A percentile compares a stretch with the other conserved stretches of the same genome.
Conservation (phyloP, 164 flowering plant genomes). For the Litsea cubeba region DNA sequence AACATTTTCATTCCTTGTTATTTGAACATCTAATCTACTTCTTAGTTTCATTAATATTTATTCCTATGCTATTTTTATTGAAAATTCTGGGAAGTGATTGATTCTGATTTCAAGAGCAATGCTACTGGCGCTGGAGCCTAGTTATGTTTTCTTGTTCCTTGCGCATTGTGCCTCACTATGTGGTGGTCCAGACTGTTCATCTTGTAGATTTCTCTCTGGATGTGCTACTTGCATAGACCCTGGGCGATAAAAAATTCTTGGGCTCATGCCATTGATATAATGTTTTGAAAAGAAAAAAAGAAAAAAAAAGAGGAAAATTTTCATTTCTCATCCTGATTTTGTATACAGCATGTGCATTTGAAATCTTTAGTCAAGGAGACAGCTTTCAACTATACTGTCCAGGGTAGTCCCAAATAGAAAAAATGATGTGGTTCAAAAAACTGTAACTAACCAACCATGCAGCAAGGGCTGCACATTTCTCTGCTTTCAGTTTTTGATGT, state of each 20-base stretch:
- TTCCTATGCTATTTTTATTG: neutral
- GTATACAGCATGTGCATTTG: neutral
- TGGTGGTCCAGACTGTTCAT: neutral
- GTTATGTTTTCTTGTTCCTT: neutral
- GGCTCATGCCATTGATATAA: neutral
- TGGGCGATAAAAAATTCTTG: neutral
- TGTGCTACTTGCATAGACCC: neutral
- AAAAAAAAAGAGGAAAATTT: neutral
- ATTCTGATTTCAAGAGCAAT: neutral
- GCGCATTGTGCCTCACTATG: neutral
- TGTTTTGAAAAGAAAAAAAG: neutral
- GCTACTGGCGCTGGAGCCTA: neutral
- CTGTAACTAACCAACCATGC: neutral
- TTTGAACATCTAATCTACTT: neutral
- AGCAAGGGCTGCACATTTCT: neutral
- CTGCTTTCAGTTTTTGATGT: neutral
- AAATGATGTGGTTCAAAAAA: neutral
- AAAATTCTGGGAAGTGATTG: neutral
- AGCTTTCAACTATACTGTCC: neutral
- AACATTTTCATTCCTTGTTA: neutral
- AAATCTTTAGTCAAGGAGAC: neutral
- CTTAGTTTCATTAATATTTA: neutral
- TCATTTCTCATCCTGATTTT: neutral
- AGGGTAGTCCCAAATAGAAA: no score
- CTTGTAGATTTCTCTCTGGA: neutral